phyloP scores from a whole-genome alignment of 148 eudicot species.

The Fagopyrum homotropicum region DNA sequence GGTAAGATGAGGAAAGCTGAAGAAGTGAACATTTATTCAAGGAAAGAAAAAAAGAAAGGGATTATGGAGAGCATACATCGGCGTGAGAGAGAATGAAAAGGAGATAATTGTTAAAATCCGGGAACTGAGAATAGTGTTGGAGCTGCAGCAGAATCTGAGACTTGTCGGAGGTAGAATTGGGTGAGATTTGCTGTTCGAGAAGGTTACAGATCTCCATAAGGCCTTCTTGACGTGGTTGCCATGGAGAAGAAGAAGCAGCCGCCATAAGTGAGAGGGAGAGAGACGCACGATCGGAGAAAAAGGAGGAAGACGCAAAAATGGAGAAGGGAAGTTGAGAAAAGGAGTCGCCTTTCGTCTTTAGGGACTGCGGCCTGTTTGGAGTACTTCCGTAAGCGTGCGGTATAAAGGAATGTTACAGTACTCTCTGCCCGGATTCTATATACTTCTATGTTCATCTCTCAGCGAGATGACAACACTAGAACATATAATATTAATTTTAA shows the following conservation, averaged over 20 bases:
- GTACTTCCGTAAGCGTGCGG: background rate
- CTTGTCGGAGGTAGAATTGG: conserved; percentile 53
- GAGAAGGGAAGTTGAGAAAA: background rate
- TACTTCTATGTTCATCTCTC: too few species aligned
- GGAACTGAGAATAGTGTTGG: conserved; percentile 78
- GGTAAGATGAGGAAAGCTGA: background rate
- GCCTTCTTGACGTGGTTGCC: conserved; percentile 95
- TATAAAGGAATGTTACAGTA: too few species aligned
- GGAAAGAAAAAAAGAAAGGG: background rate
- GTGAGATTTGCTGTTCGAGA: conserved; percentile 81
- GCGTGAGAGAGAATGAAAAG: conserved; percentile 75
- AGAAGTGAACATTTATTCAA: background rate
- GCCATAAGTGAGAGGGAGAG: background rate
- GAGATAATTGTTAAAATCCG: conserved; percentile 95
- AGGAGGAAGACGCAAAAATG: background rate
- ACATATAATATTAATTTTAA: too few species aligned
- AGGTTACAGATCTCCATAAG: conserved; percentile 71
- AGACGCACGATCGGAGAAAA: background rate
- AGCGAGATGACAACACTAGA: too few species aligned
- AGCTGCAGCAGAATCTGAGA: conserved; percentile 81
- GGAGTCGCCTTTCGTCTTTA: conserved; percentile 5
- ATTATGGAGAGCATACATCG: conserved; percentile 32
- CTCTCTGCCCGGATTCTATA: too few species aligned
- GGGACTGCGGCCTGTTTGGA: conserved; percentile 2
- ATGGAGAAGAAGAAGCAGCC: conserved; percentile 33